Conservation (phyloP, 345 rosid species). For the Raphanus raphanistrum region DNA sequence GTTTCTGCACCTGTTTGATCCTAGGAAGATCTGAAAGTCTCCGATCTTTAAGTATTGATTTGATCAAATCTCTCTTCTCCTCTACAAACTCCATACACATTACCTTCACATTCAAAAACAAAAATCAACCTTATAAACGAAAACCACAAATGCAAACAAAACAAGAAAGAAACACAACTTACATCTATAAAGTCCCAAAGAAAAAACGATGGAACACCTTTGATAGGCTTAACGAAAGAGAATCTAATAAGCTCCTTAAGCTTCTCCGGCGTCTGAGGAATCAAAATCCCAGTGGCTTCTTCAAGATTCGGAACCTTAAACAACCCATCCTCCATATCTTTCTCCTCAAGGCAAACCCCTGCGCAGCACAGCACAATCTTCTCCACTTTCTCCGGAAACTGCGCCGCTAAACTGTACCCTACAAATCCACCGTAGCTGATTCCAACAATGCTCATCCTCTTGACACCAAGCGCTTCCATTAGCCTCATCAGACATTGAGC, state of each 20-base stretch:
- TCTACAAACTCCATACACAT: slow-evolving; percentile 71
- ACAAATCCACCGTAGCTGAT: slow-evolving; percentile 86
- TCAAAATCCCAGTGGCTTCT: slow-evolving; percentile 60
- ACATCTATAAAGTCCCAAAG: slow-evolving; percentile 65
- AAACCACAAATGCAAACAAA: neutral
- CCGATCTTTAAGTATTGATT: slow-evolving; percentile 52
- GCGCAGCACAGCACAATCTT: slow-evolving; percentile 68
- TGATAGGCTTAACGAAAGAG: slow-evolving; percentile 56
- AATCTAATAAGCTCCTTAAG: slow-evolving; percentile 58
- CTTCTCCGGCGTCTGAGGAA: slow-evolving; percentile 71
- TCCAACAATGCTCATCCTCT: slow-evolving; percentile 57
- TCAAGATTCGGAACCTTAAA: slow-evolving; percentile 61
- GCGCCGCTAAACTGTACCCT: slow-evolving; percentile 65
- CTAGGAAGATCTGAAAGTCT: slow-evolving; percentile 60
- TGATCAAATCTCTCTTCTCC: slow-evolving; percentile 72
- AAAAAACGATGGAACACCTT: slow-evolving; percentile 54
- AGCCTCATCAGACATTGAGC: slow-evolving; percentile 55
- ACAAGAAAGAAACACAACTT: slow-evolving; percentile 1
- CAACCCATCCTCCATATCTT: slow-evolving; percentile 62
- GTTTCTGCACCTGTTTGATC: slow-evolving; percentile 55
- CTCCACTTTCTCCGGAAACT: slow-evolving; percentile 56
- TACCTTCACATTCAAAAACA: slow-evolving; percentile 44
- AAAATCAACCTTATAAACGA: neutral
- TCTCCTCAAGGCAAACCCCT: slow-evolving; percentile 77
- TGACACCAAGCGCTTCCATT: slow-evolving; percentile 55